Percentiles rank a stretch among this genome's conserved stretches.
Evolutionary conservation across 805 yeast species (phyloP).

Genomic region (Ogataea trehalophila): DNA sequence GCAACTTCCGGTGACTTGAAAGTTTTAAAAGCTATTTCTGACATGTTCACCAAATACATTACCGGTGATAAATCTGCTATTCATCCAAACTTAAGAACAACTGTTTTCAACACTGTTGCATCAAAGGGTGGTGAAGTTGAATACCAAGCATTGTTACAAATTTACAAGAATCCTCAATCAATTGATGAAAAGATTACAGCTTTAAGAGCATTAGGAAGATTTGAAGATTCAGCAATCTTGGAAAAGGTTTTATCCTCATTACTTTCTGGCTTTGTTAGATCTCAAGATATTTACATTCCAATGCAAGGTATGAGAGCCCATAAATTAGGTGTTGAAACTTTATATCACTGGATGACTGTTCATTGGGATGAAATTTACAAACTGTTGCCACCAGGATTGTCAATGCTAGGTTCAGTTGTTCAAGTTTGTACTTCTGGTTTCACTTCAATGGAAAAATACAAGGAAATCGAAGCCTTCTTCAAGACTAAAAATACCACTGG

Average conservation of each 20-base stretch:
- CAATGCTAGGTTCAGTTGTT: constrained; percentile 76
- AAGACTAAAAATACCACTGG: constrained; percentile 46
- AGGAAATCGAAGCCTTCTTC: constrained; percentile 45
- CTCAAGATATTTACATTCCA: constrained; percentile 49
- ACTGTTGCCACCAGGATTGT: constrained; percentile 73
- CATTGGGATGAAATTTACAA: constrained; percentile 70
- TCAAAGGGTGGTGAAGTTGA: constrained; percentile 34
- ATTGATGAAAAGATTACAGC: constrained; percentile 57
- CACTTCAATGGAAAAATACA: constrained; percentile 35
- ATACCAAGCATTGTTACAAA: constrained; percentile 38
- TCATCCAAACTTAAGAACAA: constrained; percentile 42
- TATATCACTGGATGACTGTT: constrained; percentile 64
- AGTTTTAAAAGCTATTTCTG: constrained; percentile 26
- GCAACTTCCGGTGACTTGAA: constrained; percentile 37
- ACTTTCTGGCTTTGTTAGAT: constrained; percentile 67
- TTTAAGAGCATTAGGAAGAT: constrained; percentile 48
- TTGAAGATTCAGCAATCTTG: constrained; percentile 35
- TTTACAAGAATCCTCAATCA: constrained; percentile 47
- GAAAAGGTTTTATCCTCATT: constrained; percentile 36
- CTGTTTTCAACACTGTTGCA: constrained; percentile 42
- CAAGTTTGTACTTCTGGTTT: constrained; percentile 45
- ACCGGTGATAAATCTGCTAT: constrained; percentile 29
- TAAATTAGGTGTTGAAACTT: constrained; percentile 57
- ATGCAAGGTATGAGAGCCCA: constrained; percentile 66
- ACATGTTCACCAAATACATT: constrained; percentile 26